These are phyloP conservation scores for Tuber indicum DNA, from an alignment of 495 filamentous ascomycete genomes.

Conservation along the genomic window DNA sequence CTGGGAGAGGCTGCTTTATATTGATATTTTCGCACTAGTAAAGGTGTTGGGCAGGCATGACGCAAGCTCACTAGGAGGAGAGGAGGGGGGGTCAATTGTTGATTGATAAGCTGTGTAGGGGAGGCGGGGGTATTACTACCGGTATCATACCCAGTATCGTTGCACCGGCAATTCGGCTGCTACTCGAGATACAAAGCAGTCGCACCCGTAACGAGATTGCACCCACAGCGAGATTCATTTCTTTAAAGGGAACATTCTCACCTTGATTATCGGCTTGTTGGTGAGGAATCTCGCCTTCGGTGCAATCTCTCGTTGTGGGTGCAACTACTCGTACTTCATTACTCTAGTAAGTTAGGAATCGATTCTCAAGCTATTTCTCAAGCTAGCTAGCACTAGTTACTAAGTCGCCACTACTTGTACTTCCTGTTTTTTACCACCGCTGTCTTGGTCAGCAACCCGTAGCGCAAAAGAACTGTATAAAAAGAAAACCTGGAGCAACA, in stretches of 20 bases:
- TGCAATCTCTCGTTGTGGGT: no score
- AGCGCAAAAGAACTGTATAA: not conserved
- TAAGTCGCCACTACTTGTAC: not conserved
- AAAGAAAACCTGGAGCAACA: not conserved
- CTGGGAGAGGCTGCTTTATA: not conserved
- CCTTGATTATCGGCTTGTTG: no score
- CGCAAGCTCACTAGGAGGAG: not conserved
- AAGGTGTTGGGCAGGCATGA: not conserved
- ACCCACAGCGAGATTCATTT: no score
- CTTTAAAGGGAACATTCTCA: no score
- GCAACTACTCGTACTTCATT: no score
- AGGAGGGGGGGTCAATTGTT: not conserved
- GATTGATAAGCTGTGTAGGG: not conserved
- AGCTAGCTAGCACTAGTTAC: no score
- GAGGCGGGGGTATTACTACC: not conserved
- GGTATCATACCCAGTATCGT: not conserved
- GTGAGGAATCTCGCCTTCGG: no score
- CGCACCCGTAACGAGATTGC: no score
- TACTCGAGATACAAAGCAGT: no score
- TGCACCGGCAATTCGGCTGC: not conserved
- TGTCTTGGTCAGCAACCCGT: not conserved
- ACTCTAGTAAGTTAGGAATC: not conserved
- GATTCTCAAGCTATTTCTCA: not conserved
- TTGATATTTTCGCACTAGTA: not conserved
- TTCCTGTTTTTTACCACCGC: not conserved